These are phyloP conservation scores for Choanephora cucurbitarum DNA, from an alignment of 371 early-diverging fungal species.

Conservation along the genomic window DNA sequence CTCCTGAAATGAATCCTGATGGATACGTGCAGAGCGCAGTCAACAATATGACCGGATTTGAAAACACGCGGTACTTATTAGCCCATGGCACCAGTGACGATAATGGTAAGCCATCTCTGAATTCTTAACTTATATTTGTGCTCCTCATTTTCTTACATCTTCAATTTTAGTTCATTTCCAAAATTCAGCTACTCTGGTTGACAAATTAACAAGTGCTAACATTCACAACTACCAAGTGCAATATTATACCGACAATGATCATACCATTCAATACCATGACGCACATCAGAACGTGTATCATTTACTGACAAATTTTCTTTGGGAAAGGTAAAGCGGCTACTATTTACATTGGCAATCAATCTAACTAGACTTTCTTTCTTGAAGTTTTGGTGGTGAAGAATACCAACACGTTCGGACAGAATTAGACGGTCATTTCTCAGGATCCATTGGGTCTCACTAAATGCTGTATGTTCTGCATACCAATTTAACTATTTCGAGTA, in stretches of 20 bases:
- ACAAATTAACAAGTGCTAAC: slow-evolving; percentile 66
- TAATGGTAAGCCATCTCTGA: slow-evolving; percentile 35
- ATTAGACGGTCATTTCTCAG: slow-evolving; percentile 34
- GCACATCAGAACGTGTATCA: slow-evolving; percentile 68
- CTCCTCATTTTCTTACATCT: background rate
- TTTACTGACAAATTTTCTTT: slow-evolving; percentile 44
- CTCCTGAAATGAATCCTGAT: slow-evolving; percentile 70
- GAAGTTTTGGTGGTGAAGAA: slow-evolving; percentile 51
- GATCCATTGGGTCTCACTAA: slow-evolving; percentile 19
- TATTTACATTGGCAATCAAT: too few relatives aligned
- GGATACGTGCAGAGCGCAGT: slow-evolving; percentile 83
- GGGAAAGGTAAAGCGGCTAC: slow-evolving; percentile 55
- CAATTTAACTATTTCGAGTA: too few relatives aligned
- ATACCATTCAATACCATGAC: slow-evolving; percentile 74
- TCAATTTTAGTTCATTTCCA: slow-evolving; percentile 56
- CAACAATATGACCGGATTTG: slow-evolving; percentile 77
- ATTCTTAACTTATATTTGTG: background rate
- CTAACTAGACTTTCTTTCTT: too few relatives aligned
- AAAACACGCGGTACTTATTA: slow-evolving; percentile 71
- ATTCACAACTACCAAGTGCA: slow-evolving; percentile 82
- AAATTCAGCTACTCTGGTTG: slow-evolving; percentile 79
- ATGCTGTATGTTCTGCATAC: background rate
- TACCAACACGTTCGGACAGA: slow-evolving; percentile 47
- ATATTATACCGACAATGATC: slow-evolving; percentile 90
- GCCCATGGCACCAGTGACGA: slow-evolving; percentile 94